A percentile compares a stretch with the other conserved stretches of the same genome.
phyloP scores from a whole-genome alignment of 1,139 yeast species.

The Blastobotrys illinoisensis region DNA sequence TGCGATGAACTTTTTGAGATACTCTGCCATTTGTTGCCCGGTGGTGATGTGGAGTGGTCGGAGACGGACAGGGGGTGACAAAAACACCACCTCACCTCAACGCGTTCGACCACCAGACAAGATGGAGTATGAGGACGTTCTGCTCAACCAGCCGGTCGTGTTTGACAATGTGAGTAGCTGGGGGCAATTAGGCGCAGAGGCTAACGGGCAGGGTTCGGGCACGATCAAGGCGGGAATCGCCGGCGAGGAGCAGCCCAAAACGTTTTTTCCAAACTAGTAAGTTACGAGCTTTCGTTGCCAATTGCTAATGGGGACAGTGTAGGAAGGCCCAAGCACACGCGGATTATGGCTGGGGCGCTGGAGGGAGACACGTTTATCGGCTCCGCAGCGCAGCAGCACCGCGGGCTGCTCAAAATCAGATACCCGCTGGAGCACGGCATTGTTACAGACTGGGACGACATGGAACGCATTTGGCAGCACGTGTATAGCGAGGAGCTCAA shows the following conservation, averaged over 20 bases:
- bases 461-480: slow-evolving; percentile 71
- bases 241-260: slow-evolving; percentile 77
- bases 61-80: neutral
- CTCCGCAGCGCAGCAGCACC: slow-evolving; percentile 58
- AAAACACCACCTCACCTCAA: neutral
- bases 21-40: neutral
- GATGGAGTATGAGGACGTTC: slow-evolving; percentile 34
- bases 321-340: slow-evolving; percentile 79
- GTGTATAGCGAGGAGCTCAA: slow-evolving; percentile 57
- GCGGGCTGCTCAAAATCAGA: slow-evolving; percentile 65
- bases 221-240: slow-evolving; percentile 87
- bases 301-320: slow-evolving; percentile 35
- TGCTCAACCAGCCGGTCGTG: slow-evolving; percentile 80
- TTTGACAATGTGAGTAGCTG: slow-evolving; percentile 54
- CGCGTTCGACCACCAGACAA: slow-evolving; percentile 17
- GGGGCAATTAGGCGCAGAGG: neutral
- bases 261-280: slow-evolving; percentile 43
- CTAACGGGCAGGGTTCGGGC: slow-evolving; percentile 61
- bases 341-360: slow-evolving; percentile 79
- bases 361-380: slow-evolving; percentile 67
- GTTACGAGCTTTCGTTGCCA: slow-evolving; percentile 22
- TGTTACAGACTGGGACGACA: slow-evolving; percentile 80
- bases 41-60: neutral
- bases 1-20: slow-evolving; percentile 36
- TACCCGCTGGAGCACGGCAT: slow-evolving; percentile 81